Evolutionary conservation across 148 eudicot genomes (phyloP).

Genomic region (Simmondsia chinensis): DNA sequence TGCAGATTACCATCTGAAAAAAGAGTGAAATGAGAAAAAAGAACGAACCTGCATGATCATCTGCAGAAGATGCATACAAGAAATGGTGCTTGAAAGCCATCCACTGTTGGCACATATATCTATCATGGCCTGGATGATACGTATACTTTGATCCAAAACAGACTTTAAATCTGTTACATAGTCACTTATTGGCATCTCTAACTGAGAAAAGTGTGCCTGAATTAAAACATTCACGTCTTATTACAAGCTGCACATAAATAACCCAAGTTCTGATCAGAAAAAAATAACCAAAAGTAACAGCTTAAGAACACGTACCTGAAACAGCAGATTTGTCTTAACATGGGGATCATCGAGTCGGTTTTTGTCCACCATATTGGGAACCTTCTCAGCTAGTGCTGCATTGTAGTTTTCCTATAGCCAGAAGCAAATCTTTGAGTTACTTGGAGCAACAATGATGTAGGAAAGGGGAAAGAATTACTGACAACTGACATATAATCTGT

Average conservation of each 20-base stretch:
- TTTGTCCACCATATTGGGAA: conserved; percentile 62
- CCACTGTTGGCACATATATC: conserved; percentile 97
- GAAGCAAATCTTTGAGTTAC: too few relatives aligned
- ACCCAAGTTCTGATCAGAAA: neutral
- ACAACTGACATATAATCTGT: too few relatives aligned
- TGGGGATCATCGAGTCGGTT: conserved; percentile 94
- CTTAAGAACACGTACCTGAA: conserved; percentile 42
- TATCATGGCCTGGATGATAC: conserved; percentile 99
- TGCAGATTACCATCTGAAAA: too few relatives aligned
- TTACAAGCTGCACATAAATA: neutral
- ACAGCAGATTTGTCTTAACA: conserved; percentile 88
- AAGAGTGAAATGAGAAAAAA: neutral
- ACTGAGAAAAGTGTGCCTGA: conserved; percentile 96
- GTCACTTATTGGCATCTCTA: conserved; percentile 87
- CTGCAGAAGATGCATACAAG: conserved; percentile 94
- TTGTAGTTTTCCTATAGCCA: conserved; percentile 72
- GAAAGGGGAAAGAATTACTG: too few relatives aligned
- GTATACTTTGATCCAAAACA: conserved; percentile 96
- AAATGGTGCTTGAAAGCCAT: conserved; percentile 88
- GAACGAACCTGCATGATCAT: conserved; percentile 91
- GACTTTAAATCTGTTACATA: conserved; percentile 93
- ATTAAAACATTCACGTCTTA: conserved; percentile 7
- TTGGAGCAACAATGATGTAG: too few relatives aligned
- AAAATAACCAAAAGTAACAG: neutral
- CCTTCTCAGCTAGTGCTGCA: conserved; percentile 53